Evolutionary conservation across 352 stramenopile genomes (phyloP).

Genomic region (Aphanomyces stellatus): DNA sequence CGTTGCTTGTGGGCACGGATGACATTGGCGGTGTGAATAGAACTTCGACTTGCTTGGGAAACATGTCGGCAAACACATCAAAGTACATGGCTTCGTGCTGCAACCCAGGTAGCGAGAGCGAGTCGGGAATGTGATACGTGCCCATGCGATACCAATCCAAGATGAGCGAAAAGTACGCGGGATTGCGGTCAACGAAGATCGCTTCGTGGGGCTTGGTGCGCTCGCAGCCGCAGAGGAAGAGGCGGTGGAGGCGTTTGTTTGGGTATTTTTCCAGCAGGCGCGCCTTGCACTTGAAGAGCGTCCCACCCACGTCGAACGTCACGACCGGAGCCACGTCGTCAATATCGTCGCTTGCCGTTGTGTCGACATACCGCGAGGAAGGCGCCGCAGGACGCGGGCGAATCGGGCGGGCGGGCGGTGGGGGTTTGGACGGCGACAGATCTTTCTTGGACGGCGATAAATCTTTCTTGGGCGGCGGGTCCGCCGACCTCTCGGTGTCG

Average conservation of each 20-base stretch:
- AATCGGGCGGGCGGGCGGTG: not conserved
- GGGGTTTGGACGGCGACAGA: not conserved
- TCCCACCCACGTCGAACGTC: slow-evolving; percentile 59
- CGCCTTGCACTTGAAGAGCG: slow-evolving; percentile 56
- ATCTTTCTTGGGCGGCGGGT: not conserved
- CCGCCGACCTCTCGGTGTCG: no score
- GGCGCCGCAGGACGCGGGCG: no score
- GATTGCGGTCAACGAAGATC: slow-evolving; percentile 69
- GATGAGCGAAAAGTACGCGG: slow-evolving; percentile 57
- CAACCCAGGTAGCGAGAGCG: slow-evolving; percentile 38
- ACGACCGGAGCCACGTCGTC: slow-evolving; percentile 21
- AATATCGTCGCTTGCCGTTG: not conserved
- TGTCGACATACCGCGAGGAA: not conserved
- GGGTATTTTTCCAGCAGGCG: slow-evolving; percentile 51
- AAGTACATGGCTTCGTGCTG: slow-evolving; percentile 58
- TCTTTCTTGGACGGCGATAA: not conserved
- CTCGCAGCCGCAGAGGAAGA: slow-evolving; percentile 49
- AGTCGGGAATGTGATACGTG: slow-evolving; percentile 31
- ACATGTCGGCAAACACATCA: slow-evolving; percentile 53
- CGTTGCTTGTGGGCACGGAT: not conserved
- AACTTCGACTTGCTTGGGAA: slow-evolving; percentile 22
- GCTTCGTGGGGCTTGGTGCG: slow-evolving; percentile 19
- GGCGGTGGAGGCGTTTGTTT: slow-evolving; percentile 45
- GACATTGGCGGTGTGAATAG: no score
- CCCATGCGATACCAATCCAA: slow-evolving; percentile 69